Evolutionary conservation across 345 rosid species (phyloP), one percentile per base, ranked within the genome.

Genomic region (Crucihimalaya himalaica): DNA sequence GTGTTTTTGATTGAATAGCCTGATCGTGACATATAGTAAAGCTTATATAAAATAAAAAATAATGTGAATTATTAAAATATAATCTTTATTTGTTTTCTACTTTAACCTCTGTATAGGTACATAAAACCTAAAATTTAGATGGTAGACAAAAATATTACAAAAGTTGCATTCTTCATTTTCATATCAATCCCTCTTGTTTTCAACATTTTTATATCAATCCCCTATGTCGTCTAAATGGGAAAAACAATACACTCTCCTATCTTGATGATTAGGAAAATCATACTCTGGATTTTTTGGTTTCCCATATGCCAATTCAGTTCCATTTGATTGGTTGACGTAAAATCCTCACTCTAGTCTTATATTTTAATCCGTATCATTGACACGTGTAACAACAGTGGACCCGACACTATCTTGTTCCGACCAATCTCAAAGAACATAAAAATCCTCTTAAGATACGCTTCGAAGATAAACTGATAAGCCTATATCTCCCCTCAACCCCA

Each of bases 371-470:
- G 1, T 8, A 48, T 53, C 8, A 64, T 5, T 62, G 70, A 47
- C 10, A 84, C 78, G 81, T 74, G 83, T 70, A 52, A 10, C 2
- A 8, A 52, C 1, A n/a, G 0, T 45, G 11, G 83, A 80, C 12
- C 88, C 90, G 79, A 72, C 82, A 52, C 32, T 61, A 93, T 90
- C 88, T 67, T 75, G 31, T 50, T 63, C 25, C 76, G 68, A 34
- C 92, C 93, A 90, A 84, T 83, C 56, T 78, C 21, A 77, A 51
- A 47, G 31, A 68, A 76, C 84, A 74, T 78, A 77, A 25, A 64
- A 85, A 84, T 87, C 59, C 67, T 79, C 23, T 18, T 43, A 64
- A 64, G 97, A 92, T 87, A 84, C 81, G 69, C 81, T 74, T 50
- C 53, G 14, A 23, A 37, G 88, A 87, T 87, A 74, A 43, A 81